These are phyloP conservation scores for Wickerhamomyces hampshirensis DNA, from an alignment of 805 yeast genomes.

Conservation along the genomic window DNA sequence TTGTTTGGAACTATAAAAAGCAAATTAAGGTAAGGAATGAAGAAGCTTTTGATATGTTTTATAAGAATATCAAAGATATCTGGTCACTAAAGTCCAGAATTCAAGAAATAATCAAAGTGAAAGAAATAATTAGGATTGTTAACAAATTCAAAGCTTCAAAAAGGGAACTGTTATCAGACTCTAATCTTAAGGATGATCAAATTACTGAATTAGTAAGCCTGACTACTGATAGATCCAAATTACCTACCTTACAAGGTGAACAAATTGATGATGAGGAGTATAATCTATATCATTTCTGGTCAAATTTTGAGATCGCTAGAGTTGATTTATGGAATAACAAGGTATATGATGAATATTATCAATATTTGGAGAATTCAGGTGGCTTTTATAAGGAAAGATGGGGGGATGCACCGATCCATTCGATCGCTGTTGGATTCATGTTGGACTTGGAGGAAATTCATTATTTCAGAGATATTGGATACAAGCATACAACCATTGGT, in stretches of 20 bases:
- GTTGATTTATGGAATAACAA: constrained; percentile 68
- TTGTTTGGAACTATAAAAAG: constrained; percentile 38
- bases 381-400: constrained; percentile 91
- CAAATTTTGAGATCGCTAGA: constrained; percentile 88
- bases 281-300: constrained; percentile 86
- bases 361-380: constrained; percentile 61
- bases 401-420: constrained; percentile 97
- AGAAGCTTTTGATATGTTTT: constrained; percentile 25
- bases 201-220: constrained; percentile 35
- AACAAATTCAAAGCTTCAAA: constrained; percentile 7
- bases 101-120: constrained; percentile 28
- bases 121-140: constrained; percentile 25
- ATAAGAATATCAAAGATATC: constrained; percentile 24
- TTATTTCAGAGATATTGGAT: constrained; percentile 91
- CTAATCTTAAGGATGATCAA: constrained; percentile 26
- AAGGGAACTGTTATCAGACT: constrained; percentile 7
- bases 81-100: constrained; percentile 23
- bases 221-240: constrained; percentile 29
- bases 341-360: constrained; percentile 62
- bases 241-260: constrained; percentile 41
- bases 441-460: constrained; percentile 68
- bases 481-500: constrained; percentile 70
- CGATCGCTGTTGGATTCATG: constrained; percentile 78
- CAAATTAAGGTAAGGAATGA: constrained; percentile 31
- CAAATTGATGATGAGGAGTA: constrained; percentile 62